A percentile compares a stretch with the other conserved stretches of the same genome.
Conservation (phyloP, 306 rosid genomes). For the Medicago lupulina region DNA sequence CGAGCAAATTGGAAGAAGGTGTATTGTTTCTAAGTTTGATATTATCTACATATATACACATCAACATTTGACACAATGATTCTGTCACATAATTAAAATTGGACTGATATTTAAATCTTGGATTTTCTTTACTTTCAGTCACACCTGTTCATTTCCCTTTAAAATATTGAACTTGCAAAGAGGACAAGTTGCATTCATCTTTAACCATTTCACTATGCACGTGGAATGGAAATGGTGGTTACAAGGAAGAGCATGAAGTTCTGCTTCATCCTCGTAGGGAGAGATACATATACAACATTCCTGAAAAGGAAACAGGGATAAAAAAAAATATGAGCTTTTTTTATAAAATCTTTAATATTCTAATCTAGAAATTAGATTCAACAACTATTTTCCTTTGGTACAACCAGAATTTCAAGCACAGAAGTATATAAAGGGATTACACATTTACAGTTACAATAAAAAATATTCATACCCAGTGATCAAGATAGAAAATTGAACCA, state of each 20-base stretch:
- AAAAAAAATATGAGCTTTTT: not conserved
- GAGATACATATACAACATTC: slow-evolving; percentile 96
- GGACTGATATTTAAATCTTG: not conserved
- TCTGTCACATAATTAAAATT: not conserved
- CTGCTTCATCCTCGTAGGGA: slow-evolving; percentile 81
- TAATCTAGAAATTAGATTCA: not conserved
- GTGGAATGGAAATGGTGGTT: slow-evolving; percentile 88
- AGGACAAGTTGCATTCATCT: slow-evolving; percentile 97
- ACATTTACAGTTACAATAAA: not conserved
- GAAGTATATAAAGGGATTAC: not conserved
- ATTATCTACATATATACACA: slow-evolving; percentile 8
- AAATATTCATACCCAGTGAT: slow-evolving; percentile 15
- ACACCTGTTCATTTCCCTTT: slow-evolving; percentile 75
- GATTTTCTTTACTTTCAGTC: slow-evolving; percentile 24
- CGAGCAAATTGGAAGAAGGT: not conserved
- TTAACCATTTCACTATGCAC: slow-evolving; percentile 90
- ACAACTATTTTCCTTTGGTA: not conserved
- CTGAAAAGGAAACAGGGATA: slow-evolving; percentile 45
- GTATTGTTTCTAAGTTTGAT: not conserved
- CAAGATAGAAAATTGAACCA: slow-evolving; percentile 30
- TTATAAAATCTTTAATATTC: slow-evolving; percentile 6
- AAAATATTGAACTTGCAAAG: slow-evolving; percentile 94
- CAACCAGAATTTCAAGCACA: slow-evolving; percentile 20
- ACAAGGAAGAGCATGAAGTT: slow-evolving; percentile 88
- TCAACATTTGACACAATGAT: not conserved